Percentiles rank a stretch among this genome's conserved stretches.
These are phyloP conservation scores for Aspergillus luchuensis DNA, from an alignment of 2,329 filamentous ascomycete genomes.

Conservation along the genomic window DNA sequence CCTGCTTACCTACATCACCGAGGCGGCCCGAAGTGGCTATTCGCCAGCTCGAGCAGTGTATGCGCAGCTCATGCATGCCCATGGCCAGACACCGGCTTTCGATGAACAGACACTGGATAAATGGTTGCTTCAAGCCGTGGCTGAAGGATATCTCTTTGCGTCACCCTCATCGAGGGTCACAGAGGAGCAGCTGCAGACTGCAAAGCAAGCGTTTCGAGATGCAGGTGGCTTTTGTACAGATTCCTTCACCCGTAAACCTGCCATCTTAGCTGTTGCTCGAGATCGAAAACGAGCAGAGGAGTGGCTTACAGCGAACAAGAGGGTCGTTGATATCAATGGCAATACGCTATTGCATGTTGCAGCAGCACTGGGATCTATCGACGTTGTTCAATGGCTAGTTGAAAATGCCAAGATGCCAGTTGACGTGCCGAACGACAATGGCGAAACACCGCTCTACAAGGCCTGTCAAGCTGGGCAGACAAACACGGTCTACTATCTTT, in stretches of 20 bases:
- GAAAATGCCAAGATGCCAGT: constrained; percentile 18
- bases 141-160: constrained; percentile 29
- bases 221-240: constrained; percentile 28
- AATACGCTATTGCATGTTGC: constrained; percentile 32
- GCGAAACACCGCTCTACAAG: constrained; percentile 31
- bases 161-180: constrained; percentile 1
- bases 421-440: constrained; percentile 29
- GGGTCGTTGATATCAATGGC: constrained; percentile 26
- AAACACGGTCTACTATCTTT: constrained; percentile 25
- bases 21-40: constrained; percentile 24
- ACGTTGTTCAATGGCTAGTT: constrained; percentile 20
- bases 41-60: constrained; percentile 31
- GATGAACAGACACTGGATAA: constrained; percentile 19
- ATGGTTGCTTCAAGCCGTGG: constrained; percentile 28
- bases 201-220: constrained; percentile 23
- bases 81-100: constrained; percentile 22
- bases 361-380: constrained; percentile 23
- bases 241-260: constrained; percentile 25
- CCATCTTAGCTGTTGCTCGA: constrained; percentile 15
- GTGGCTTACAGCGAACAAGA: constrained; percentile 9
- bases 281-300: constrained; percentile 10
- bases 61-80: constrained; percentile 28
- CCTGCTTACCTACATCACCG: constrained; percentile 25
- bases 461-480: constrained; percentile 32
- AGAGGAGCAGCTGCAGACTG: constrained; percentile 16